Evolutionary conservation across 202 grass and related monocot genomes (phyloP).

Genomic region (Digitaria exilis): DNA sequence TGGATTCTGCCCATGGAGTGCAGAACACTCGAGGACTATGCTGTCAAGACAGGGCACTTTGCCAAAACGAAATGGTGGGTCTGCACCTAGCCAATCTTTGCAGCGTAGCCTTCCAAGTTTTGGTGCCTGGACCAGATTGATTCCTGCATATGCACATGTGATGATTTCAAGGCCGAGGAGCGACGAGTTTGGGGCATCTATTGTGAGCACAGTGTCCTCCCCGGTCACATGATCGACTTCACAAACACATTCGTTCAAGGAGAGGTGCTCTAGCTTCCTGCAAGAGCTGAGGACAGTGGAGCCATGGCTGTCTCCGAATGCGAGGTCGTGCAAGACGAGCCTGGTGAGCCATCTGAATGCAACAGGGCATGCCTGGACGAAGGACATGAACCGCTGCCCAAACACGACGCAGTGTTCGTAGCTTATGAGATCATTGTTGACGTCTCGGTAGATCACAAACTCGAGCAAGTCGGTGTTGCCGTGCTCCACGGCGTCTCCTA

Average conservation of each 20-base stretch:
- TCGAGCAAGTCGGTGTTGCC: background rate
- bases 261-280: background rate
- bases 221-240: background rate
- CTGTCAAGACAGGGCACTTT: background rate
- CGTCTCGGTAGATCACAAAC: background rate
- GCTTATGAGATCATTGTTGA: background rate
- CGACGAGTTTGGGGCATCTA: background rate
- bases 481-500: background rate
- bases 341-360: background rate
- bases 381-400: background rate
- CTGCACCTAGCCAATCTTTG: background rate
- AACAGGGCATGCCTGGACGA: background rate
- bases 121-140: background rate
- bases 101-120: background rate
- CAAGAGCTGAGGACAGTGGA: background rate
- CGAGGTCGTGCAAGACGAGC: background rate
- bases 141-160: background rate
- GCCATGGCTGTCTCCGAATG: background rate
- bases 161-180: background rate
- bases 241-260: background rate
- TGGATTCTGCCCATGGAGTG: background rate
- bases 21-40: background rate
- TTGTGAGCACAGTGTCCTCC: background rate
- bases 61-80: background rate
- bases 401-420: background rate